Conservation (phyloP, 192 early-diverging fungal species). For the Entomortierella parvispora region DNA sequence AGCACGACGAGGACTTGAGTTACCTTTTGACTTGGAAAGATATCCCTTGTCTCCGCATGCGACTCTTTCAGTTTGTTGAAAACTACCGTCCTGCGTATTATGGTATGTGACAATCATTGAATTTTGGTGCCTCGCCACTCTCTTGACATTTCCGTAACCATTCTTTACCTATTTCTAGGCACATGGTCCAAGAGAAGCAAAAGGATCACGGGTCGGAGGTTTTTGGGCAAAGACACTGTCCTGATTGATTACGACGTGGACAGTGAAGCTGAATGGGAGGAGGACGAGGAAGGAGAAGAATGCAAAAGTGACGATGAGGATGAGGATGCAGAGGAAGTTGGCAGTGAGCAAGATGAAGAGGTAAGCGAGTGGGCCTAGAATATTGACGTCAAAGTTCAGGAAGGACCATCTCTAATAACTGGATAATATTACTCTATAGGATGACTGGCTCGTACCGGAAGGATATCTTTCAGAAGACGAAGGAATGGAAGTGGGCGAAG, state of each 20-base stretch:
- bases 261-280: conserved; percentile 92
- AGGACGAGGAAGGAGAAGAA: conserved; percentile 91
- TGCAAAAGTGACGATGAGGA: conserved; percentile 82
- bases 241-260: conserved; percentile 87
- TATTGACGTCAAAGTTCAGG: background rate
- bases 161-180: conserved; percentile 54
- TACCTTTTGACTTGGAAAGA: conserved; percentile 49
- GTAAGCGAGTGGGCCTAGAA: conserved; percentile 2
- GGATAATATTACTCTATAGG: no score
- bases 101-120: conserved; percentile 54
- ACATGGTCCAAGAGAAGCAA: conserved; percentile 78
- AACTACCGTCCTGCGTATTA: conserved; percentile 82
- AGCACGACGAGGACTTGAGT: conserved; percentile 21
- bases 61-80: conserved; percentile 76
- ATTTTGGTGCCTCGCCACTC: no score
- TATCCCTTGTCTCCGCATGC: conserved; percentile 56
- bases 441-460: conserved; percentile 86
- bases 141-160: no score
- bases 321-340: conserved; percentile 69
- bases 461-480: conserved; percentile 90
- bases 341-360: conserved; percentile 68
- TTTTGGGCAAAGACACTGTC: conserved; percentile 69
- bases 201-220: conserved; percentile 63
- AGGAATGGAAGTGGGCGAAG: conserved; percentile 51
- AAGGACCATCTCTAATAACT: no score